A percentile compares a stretch with the other conserved stretches of the same genome.
Conservation (phyloP, 2,329 filamentous ascomycete species). For the Pezicula rhizophila region DNA sequence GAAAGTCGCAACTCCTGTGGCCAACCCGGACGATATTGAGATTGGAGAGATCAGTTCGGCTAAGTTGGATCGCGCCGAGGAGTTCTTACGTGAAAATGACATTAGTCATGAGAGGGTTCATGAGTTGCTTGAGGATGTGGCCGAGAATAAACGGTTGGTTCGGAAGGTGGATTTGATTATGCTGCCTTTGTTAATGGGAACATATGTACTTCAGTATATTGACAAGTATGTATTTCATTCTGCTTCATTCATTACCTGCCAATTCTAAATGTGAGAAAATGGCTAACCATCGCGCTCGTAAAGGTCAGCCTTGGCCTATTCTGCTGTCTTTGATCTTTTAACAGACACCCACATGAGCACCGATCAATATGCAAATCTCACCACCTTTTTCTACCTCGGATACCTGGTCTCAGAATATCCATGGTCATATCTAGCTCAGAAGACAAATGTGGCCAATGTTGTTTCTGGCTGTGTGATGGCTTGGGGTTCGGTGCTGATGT, state of each 20-base stretch:
- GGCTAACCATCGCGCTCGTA: no score
- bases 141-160: constrained; percentile 24
- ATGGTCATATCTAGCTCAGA: constrained; percentile 12
- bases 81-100: constrained; percentile 43
- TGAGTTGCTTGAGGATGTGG: constrained; percentile 37
- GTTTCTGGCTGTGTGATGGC: constrained; percentile 50
- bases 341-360: constrained; percentile 33
- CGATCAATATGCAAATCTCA: constrained; percentile 41
- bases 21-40: background rate
- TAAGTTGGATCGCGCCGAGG: constrained; percentile 41
- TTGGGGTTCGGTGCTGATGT: constrained; percentile 51
- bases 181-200: constrained; percentile 45
- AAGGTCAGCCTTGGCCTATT: constrained; percentile 11
- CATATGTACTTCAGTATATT: constrained; percentile 47
- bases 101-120: constrained; percentile 36
- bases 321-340: constrained; percentile 42
- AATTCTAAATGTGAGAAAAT: no score
- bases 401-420: constrained; percentile 5
- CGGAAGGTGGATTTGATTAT: constrained; percentile 44
- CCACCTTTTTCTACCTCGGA: constrained; percentile 39
- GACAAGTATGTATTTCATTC: constrained; percentile 36
- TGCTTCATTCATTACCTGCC: no score
- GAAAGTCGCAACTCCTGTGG: background rate
- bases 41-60: background rate
- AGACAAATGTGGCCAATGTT: constrained; percentile 51